A percentile compares a stretch with the other conserved stretches of the same genome.
Evolutionary conservation across 805 yeast genomes (phyloP).

Genomic region (Metschnikowia chrysomelidarum): DNA sequence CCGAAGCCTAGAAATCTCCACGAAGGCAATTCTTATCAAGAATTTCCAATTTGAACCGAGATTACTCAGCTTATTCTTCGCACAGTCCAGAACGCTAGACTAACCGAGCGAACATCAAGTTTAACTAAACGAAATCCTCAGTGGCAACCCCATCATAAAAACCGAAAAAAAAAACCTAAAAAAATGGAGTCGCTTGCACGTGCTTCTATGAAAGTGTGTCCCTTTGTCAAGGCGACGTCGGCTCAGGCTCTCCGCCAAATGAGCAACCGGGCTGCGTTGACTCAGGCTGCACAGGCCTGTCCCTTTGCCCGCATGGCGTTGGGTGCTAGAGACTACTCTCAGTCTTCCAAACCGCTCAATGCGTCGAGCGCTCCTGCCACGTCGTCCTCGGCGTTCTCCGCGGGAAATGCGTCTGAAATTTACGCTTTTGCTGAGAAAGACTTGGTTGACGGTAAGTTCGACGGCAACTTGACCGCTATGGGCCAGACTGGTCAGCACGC

Average conservation of each 20-base stretch:
- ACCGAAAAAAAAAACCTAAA: background rate
- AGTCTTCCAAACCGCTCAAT: slow-evolving; percentile 43
- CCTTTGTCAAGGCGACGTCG: slow-evolving; percentile 68
- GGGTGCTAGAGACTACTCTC: slow-evolving; percentile 44
- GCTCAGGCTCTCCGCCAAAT: slow-evolving; percentile 59
- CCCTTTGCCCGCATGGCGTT: slow-evolving; percentile 92
- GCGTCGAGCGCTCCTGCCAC: slow-evolving; percentile 43
- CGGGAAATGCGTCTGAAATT: slow-evolving; percentile 29
- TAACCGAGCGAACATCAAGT: no score
- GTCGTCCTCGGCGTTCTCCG: slow-evolving; percentile 32
- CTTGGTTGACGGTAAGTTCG: slow-evolving; percentile 25
- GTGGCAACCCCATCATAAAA: background rate
- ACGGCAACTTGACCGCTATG: slow-evolving; percentile 24
- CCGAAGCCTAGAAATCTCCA: no score
- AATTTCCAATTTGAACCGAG: no score
- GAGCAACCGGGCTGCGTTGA: slow-evolving; percentile 45
- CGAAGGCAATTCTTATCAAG: no score
- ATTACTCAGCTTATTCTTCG: no score
- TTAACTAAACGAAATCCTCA: background rate
- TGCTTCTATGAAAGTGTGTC: slow-evolving; percentile 77
- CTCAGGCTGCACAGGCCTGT: slow-evolving; percentile 64
- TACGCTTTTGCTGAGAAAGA: slow-evolving; percentile 30
- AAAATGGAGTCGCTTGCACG: slow-evolving; percentile 77
- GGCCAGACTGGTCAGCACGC: no score
- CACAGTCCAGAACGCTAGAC: no score